Evolutionary conservation across 2,329 filamentous ascomycete genomes (phyloP).

Genomic region (Knoxdaviesia proteae): DNA sequence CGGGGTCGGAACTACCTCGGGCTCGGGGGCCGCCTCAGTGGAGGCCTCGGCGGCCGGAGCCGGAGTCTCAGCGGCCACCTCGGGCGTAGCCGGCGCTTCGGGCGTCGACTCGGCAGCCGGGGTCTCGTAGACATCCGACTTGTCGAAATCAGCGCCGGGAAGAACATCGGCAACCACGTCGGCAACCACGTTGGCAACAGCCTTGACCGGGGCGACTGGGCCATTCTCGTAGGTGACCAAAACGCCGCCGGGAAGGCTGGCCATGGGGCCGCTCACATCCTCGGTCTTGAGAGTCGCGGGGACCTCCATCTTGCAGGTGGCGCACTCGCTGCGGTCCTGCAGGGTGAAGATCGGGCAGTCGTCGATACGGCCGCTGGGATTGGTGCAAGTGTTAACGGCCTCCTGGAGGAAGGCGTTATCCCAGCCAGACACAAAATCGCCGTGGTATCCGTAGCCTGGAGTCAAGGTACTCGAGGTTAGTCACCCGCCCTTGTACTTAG

Average conservation of each 20-base stretch:
- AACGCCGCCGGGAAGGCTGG: conserved; percentile 45
- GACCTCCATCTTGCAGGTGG: conserved; percentile 40
- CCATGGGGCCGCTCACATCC: conserved; percentile 31
- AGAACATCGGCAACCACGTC: not conserved
- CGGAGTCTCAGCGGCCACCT: not conserved
- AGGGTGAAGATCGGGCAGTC: conserved; percentile 62
- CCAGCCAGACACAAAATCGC: conserved; percentile 68
- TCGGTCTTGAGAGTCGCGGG: conserved; percentile 36
- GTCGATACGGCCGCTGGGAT: conserved; percentile 40
- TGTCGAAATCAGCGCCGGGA: not conserved
- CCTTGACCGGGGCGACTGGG: not conserved
- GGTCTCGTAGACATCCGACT: not conserved
- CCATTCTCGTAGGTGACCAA: conserved; percentile 16
- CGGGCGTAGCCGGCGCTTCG: not conserved
- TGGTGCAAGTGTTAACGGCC: conserved; percentile 59
- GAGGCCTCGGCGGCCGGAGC: not conserved
- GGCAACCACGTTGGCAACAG: conserved; percentile 3
- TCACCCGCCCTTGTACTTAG: not conserved
- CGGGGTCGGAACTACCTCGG: not conserved
- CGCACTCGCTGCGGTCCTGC: conserved; percentile 34
- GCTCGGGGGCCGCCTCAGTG: not conserved
- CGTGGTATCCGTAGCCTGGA: conserved; percentile 53
- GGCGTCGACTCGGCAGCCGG: not conserved
- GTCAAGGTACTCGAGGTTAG: conserved; percentile 4
- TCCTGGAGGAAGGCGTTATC: conserved; percentile 44